Base-by-base conservation (phyloP, 2,329 filamentous ascomycete species). In the Aspergillus spinulosporus region DNA sequence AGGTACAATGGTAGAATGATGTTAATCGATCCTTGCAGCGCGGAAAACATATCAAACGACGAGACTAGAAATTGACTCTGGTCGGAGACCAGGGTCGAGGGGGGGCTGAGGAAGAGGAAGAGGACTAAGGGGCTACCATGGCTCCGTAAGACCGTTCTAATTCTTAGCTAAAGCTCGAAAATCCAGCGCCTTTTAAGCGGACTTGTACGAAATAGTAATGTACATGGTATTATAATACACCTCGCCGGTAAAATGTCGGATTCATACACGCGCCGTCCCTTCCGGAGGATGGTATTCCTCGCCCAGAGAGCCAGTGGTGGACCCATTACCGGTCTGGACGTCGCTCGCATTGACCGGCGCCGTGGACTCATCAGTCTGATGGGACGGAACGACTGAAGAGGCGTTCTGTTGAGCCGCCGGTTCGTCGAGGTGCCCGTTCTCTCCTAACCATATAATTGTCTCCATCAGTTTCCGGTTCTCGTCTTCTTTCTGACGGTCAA, bases 401-500 rank as follows among this genome's bases (percentile, higher is more conserved):
- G 36, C 29, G 32, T 36, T 28, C 12, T 12, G 15, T 47, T 47
- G 50, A 52, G 32, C 43, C 34, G 45, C 59, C n/a, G 59, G 57
- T 37, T 64, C 64, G 21, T 72, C 70, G 15, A 79, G 66, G 42
- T 73, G 43, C 32, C 76, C 75, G 46, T 71, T 69, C 43, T 77
- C 70, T 1, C 77, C 77, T 5, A 79, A 62, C 67, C 67, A 74
- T 51, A 65, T 59, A 55, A 79, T 78, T 40, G 72, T 72, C 59
- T 73, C 68, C 71, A 78, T 74, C 8, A 74, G 67, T 42, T 67
- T 72, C 45, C 68, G 72, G 52, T 75, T 66, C 36, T 76, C 73
- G 31, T 78, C 75, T 54, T 75, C 71, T 50, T 71, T 70, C 62
- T 79, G 73, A 46, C 72, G 73, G 36, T 71, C 73, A 43, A 78